phyloP scores from a whole-genome alignment of 2,329 filamentous ascomycete species.

The Bipolaris bicolor region DNA sequence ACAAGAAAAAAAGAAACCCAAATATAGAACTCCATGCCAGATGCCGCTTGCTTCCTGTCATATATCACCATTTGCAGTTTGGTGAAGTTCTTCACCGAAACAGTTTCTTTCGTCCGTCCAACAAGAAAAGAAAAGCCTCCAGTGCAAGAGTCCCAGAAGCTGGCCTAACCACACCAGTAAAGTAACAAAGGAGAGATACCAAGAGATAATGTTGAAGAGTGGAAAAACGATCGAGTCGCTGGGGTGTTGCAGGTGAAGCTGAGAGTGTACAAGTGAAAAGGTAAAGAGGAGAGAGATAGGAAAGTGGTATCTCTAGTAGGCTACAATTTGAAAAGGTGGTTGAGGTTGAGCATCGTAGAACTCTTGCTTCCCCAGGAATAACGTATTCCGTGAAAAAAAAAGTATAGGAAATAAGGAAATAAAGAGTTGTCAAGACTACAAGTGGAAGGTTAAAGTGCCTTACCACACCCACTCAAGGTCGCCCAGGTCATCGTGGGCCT shows the following conservation, averaged over 20 bases:
- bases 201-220: slow-evolving; percentile 31
- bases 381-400: slow-evolving; percentile 27
- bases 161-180: slow-evolving; percentile 21
- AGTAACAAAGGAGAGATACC: slow-evolving; percentile 46
- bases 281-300: slow-evolving; percentile 36
- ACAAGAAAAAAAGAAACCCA: slow-evolving; percentile 20
- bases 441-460: slow-evolving; percentile 68
- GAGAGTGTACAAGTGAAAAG: slow-evolving; percentile 29
- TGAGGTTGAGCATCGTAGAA: slow-evolving; percentile 25
- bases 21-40: slow-evolving; percentile 27
- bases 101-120: slow-evolving; percentile 32
- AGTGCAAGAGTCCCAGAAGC: slow-evolving; percentile 26
- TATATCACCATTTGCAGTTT: slow-evolving; percentile 26
- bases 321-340: slow-evolving; percentile 38
- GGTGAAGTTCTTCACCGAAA: slow-evolving; percentile 26
- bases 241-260: slow-evolving; percentile 23
- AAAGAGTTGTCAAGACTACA: slow-evolving; percentile 58
- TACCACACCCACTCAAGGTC: slow-evolving; percentile 95
- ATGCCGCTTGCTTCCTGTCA: slow-evolving; percentile 27
- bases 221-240: slow-evolving; percentile 26
- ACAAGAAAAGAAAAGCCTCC: background rate
- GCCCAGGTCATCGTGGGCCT: slow-evolving; percentile 68
- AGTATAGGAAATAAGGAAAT: slow-evolving; percentile 41
- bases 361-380: slow-evolving; percentile 33
- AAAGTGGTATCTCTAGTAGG: slow-evolving; percentile 50